phyloP scores from a whole-genome alignment of 108 stramenopile species.

The Discostella stelligeroides region DNA sequence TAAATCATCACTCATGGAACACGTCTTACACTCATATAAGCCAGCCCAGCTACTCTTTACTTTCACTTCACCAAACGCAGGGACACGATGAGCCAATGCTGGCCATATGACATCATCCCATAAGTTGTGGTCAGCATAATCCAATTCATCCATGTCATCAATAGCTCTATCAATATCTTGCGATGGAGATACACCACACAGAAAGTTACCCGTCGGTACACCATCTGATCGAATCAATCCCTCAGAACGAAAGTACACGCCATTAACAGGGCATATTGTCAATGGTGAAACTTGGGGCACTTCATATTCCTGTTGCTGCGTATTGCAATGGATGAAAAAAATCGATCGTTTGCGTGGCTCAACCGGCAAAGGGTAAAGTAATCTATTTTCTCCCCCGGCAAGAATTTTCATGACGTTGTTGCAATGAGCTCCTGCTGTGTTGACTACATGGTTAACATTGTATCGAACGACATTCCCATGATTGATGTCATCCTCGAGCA shows the following conservation, averaged over 20 bases:
- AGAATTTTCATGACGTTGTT: constrained; percentile 46
- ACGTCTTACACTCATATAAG: constrained; percentile 64
- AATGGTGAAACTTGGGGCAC: constrained; percentile 68
- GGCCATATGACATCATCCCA: constrained; percentile 78
- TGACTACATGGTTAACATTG: constrained; percentile 58
- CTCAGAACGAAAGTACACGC: constrained; percentile 77
- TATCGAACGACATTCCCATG: constrained; percentile 22
- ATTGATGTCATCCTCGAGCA: constrained; percentile 17
- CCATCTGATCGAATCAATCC: constrained; percentile 31
- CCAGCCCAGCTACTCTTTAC: constrained; percentile 75
- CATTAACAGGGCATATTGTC: constrained; percentile 59
- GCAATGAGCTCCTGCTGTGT: constrained; percentile 72
- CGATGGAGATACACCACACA: constrained; percentile 75
- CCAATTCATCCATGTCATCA: constrained; percentile 34
- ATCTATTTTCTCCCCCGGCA: constrained; percentile 1
- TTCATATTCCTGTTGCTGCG: constrained; percentile 8
- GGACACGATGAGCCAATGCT: constrained; percentile 66
- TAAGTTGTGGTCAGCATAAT: constrained; percentile 60
- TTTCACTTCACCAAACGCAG: constrained; percentile 76
- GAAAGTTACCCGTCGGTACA: constrained; percentile 54
- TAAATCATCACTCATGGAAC: too few species aligned
- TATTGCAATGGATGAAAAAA: constrained; percentile 69
- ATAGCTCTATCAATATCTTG: constrained; percentile 54
- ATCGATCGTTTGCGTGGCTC: constrained; percentile 73
- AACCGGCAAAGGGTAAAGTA: constrained; percentile 61